These are phyloP conservation scores for Zymoseptoria ardabiliae DNA, from an alignment of 2,329 filamentous ascomycete species.

Conservation along the genomic window DNA sequence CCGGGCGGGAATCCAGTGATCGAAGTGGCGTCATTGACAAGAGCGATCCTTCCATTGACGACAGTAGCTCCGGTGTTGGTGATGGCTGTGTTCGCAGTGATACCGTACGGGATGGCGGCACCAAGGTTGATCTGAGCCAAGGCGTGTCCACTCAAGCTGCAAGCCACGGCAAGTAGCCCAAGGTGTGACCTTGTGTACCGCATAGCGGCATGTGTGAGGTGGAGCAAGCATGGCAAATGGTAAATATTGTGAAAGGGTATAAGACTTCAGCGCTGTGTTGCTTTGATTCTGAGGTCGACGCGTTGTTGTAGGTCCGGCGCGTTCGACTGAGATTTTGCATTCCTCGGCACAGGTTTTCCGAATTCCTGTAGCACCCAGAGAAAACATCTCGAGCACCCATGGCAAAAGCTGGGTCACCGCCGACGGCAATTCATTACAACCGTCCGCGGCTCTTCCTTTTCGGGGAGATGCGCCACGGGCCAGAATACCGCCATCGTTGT, in stretches of 20 bases:
- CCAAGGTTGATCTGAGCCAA: constrained; percentile 2
- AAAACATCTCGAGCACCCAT: no score
- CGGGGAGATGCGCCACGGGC: no score
- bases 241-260: background rate
- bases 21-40: background rate
- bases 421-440: no score
- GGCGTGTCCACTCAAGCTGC: background rate
- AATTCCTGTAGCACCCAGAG: no score
- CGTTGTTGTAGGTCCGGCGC: background rate
- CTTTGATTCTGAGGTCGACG: background rate
- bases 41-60: constrained; percentile 1
- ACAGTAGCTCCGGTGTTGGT: constrained; percentile 6
- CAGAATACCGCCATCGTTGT: no score
- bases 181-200: background rate
- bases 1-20: constrained; percentile 7
- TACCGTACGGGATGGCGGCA: background rate
- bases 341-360: no score
- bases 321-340: background rate
- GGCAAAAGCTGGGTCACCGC: no score
- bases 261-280: background rate
- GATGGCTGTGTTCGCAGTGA: constrained; percentile 6
- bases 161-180: background rate
- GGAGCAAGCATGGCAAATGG: background rate
- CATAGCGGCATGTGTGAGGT: background rate
- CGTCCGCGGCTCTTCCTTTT: no score